Percentiles rank a stretch among this genome's conserved stretches.
phyloP scores from a whole-genome alignment of 208 protist genomes.

The Lotmaria passim region DNA sequence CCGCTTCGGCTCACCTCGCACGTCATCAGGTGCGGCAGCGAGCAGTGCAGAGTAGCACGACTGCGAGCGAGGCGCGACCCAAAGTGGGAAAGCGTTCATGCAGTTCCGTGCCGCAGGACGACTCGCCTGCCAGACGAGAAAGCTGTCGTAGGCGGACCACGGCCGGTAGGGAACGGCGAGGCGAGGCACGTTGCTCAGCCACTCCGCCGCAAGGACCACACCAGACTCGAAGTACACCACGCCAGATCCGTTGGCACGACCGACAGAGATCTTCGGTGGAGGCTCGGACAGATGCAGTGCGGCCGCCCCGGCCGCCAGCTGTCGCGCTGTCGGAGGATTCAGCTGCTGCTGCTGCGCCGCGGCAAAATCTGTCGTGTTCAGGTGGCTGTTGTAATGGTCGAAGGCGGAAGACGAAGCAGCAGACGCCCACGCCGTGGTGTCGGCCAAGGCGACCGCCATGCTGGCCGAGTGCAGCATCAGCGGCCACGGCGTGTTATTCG shows the following conservation, averaged over 20 bases:
- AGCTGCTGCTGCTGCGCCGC: slow-evolving; percentile 5
- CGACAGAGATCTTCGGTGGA: slow-evolving; percentile 32
- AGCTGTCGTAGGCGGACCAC: slow-evolving; percentile 55
- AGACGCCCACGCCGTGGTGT: neutral
- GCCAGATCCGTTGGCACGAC: slow-evolving; percentile 41
- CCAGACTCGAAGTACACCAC: slow-evolving; percentile 70
- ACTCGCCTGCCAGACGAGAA: slow-evolving; percentile 39
- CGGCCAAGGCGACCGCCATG: slow-evolving; percentile 10
- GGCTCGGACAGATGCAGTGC: slow-evolving; percentile 24
- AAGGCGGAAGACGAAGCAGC: neutral
- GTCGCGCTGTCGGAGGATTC: slow-evolving; percentile 14
- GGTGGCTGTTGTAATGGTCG: neutral
- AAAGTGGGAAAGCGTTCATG: slow-evolving; percentile 12
- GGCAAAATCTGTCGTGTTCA: neutral
- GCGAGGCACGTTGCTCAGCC: slow-evolving; percentile 60
- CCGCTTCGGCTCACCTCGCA: slow-evolving; percentile 25
- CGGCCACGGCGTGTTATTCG: slow-evolving; percentile 27
- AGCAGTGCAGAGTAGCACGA: slow-evolving; percentile 27
- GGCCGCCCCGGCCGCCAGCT: slow-evolving; percentile 19
- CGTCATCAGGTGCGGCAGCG: slow-evolving; percentile 20
- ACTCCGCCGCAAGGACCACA: slow-evolving; percentile 57
- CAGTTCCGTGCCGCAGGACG: slow-evolving; percentile 23
- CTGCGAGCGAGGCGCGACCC: slow-evolving; percentile 29
- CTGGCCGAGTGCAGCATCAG: slow-evolving; percentile 29
- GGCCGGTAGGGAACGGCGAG: slow-evolving; percentile 65